These are phyloP conservation scores for Euphorbia lathyris DNA, from an alignment of 345 rosid genomes.

Conservation along the genomic window DNA sequence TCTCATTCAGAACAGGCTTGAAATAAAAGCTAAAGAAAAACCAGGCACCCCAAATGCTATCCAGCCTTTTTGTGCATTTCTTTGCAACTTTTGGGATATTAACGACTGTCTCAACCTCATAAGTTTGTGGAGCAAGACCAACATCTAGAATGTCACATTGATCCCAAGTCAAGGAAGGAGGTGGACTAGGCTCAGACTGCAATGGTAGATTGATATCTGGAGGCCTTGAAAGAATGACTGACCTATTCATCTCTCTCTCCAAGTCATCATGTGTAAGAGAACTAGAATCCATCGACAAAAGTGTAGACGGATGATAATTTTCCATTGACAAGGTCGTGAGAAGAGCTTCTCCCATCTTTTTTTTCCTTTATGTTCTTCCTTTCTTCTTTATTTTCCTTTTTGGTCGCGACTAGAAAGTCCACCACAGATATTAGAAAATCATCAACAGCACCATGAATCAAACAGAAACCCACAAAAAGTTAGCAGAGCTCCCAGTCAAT, in stretches of 20 bases:
- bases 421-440: slow-evolving; percentile 2
- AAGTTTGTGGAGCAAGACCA: slow-evolving; percentile 67
- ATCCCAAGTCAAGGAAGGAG: slow-evolving; percentile 55
- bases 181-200: slow-evolving; percentile 81
- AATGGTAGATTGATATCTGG: slow-evolving; percentile 94
- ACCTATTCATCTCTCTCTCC: slow-evolving; percentile 87
- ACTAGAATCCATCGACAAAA: slow-evolving; percentile 92
- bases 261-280: slow-evolving; percentile 86
- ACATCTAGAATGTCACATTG: slow-evolving; percentile 77
- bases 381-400: not conserved
- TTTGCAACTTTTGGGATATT: slow-evolving; percentile 56
- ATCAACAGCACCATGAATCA: slow-evolving; percentile 12
- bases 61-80: slow-evolving; percentile 77
- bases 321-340: slow-evolving; percentile 70
- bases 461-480: not conserved
- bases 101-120: slow-evolving; percentile 66
- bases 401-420: slow-evolving; percentile 12
- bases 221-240: slow-evolving; percentile 67
- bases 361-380: slow-evolving; percentile 20
- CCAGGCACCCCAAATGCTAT: slow-evolving; percentile 99
- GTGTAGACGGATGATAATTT: slow-evolving; percentile 90
- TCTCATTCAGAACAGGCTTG: slow-evolving; percentile 81
- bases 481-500: slow-evolving; percentile 35
- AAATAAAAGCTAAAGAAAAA: slow-evolving; percentile 92
- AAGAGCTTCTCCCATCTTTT: slow-evolving; percentile 60